phyloP scores from a whole-genome alignment of 345 rosid species.

The Erysimum cheiranthoides region DNA sequence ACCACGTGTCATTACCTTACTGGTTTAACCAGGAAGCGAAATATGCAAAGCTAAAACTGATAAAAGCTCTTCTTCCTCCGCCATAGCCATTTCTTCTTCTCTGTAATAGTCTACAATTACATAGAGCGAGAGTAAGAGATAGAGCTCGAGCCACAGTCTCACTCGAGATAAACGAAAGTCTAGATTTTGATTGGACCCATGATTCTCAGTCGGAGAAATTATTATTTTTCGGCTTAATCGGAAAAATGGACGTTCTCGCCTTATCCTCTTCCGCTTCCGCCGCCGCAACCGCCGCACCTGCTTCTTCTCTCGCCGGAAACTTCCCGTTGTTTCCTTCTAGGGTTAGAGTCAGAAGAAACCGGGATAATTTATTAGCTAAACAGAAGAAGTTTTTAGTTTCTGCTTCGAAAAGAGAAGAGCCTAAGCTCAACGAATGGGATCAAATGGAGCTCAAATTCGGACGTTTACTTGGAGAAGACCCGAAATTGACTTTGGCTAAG shows the following conservation, averaged over 20 bases:
- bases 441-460: slow-evolving; percentile 96
- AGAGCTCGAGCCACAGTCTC: slow-evolving; percentile 18
- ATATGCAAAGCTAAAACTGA: slow-evolving; percentile 45
- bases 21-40: slow-evolving; percentile 30
- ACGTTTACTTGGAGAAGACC: slow-evolving; percentile 86
- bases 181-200: slow-evolving; percentile 41
- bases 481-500: slow-evolving; percentile 92
- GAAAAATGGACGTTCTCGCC: slow-evolving; percentile 63
- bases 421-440: slow-evolving; percentile 71
- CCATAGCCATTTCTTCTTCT: slow-evolving; percentile 39
- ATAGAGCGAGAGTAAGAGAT: not conserved
- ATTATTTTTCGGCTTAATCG: slow-evolving; percentile 17
- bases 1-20: slow-evolving; percentile 40
- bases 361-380: slow-evolving; percentile 31
- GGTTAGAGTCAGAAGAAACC: slow-evolving; percentile 31
- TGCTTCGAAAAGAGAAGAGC: slow-evolving; percentile 67
- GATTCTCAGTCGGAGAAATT: not conserved
- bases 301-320: slow-evolving; percentile 34
- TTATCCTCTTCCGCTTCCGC: slow-evolving; percentile 52
- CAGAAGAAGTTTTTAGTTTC: slow-evolving; percentile 52
- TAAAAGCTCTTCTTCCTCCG: slow-evolving; percentile 35
- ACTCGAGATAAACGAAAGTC: slow-evolving; percentile 10
- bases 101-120: slow-evolving; percentile 14
- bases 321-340: slow-evolving; percentile 36
- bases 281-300: slow-evolving; percentile 30